Evolutionary conservation across 768 basidiomycete species (phyloP), one percentile per base, ranked within the genome.

Genomic region (Agaricus subrufescens): DNA sequence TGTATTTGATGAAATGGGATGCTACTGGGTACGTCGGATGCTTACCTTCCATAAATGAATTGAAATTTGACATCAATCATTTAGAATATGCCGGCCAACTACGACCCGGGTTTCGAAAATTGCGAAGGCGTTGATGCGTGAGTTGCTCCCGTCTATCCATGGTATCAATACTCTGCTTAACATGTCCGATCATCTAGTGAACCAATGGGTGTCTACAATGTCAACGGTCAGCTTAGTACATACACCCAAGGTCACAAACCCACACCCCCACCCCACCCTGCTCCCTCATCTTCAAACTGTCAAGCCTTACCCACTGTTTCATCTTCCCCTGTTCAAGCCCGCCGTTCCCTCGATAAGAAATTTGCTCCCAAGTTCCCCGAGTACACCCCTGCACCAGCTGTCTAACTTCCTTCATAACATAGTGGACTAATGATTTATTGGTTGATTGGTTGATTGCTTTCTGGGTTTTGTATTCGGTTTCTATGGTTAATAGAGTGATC

Each of bases 31-130:
- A 47, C 42, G 72, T 62, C 40, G 11, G 29, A 29, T 9, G 38
- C 56, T 27, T 50, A 56, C 26, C 19, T 31, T 30, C 2, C 50
- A 8, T 26, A 14, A 26, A 8, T 30, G 44, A 10, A 27, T 6
- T 48, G 37, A 45, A 37, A 44, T 50, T 19, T n/a, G 6, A 46
- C 29, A 8, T 47, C 11, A 19, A 74, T 29, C 73, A 71, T 19
- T 66, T 72, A 85, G 80, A 93, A 92, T 66, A 89, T 85, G 61
- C 90, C 90, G 0, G 86, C 82, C 50, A 78, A 80, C 60, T 87
- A 89, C 57, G 65, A 77, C 58, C 66, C 80, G 34, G 70, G 71
- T 0, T 93, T 84, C 67, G 84, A 87, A 62, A 75, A 80, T 31
- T 94, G 91, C 68, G 69, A 82, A 2, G 84, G 78, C 1, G 81